Base-by-base conservation (phyloP, 352 stramenopile genomes). In the Elongisporangium anandrum region DNA sequence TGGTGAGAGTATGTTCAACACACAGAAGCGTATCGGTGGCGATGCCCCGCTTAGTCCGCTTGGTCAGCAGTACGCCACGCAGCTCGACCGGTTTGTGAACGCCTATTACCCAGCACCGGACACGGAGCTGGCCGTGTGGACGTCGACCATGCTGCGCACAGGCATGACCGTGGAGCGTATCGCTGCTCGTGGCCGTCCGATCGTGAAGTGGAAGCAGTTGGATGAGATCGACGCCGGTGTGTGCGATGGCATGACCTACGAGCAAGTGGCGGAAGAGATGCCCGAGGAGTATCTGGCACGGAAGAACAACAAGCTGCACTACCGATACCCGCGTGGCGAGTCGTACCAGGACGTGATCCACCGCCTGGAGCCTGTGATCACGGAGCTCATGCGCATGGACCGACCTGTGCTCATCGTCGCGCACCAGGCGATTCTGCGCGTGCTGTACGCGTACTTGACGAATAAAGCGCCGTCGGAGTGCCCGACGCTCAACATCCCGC, bases 271-370 rank as follows among this genome's bases (percentile, higher is more conserved):
- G 21, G 76, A 97, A 50, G 85, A 96, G 47, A 98, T 96, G 79
- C 95, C 95, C 3, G 94, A 98, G 10, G 95, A 98, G 73, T 99
- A 98, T 72, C 50, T 89, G 50, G 79, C 90, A 19, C 81, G 95
- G 55, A 96, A 98, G 71, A 85, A 92, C 71, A 92, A 92, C 68
- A 92, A 92, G 59, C 66, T 92, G n/a, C 72, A 91, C 69, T 92
- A 92, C 63, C 82, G 85, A 17, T 94, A 92, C 63, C 85, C 85
- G n/a, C 82, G 89, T 75, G 95, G 95, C 57, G 96, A 99, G 82
- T 98, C 88, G 41, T 99, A 99, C 71, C 94, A 98, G 73, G 97
- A 99, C 67, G 90, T 99, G 57, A 98, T 98, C 56, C 88, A 99
- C 61, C 87, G 97, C 34, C 82, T 99, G 29, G 96, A 99, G 79